These are phyloP conservation scores for Populus trichocarpa DNA, from an alignment of 441 rosid species.

Conservation along the genomic window DNA sequence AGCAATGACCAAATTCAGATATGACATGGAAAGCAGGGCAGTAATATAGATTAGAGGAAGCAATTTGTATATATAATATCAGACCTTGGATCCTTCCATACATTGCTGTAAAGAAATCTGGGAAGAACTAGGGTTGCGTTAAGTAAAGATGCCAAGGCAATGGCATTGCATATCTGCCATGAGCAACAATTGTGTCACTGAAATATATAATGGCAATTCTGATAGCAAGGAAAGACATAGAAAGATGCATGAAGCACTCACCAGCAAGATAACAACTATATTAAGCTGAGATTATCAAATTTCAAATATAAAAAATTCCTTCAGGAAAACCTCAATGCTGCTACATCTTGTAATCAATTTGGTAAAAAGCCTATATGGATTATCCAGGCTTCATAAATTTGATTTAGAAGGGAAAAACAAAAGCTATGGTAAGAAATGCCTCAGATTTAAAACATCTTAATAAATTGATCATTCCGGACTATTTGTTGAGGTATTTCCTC, in stretches of 20 bases:
- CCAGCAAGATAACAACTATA: background rate
- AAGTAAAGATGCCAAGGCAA: constrained; percentile 72
- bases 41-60: background rate
- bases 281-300: background rate
- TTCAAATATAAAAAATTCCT: background rate
- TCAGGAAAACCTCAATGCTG: background rate
- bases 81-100: constrained; percentile 96
- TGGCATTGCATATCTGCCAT: constrained; percentile 83
- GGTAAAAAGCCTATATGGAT: background rate
- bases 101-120: constrained; percentile 86
- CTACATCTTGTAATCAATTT: background rate
- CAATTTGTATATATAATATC: constrained; percentile 5
- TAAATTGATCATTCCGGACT: background rate
- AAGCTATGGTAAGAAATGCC: background rate
- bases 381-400: background rate
- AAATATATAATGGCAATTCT: constrained; percentile 3
- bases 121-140: constrained; percentile 77
- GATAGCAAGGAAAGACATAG: background rate
- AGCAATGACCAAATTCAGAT: background rate
- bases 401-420: background rate
- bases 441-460: background rate
- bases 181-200: constrained; percentile 7
- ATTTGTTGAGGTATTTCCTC: background rate
- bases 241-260: background rate
- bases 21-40: background rate